Evolutionary conservation across 345 rosid species (phyloP).

Genomic region (Lenwebbia sp.): DNA sequence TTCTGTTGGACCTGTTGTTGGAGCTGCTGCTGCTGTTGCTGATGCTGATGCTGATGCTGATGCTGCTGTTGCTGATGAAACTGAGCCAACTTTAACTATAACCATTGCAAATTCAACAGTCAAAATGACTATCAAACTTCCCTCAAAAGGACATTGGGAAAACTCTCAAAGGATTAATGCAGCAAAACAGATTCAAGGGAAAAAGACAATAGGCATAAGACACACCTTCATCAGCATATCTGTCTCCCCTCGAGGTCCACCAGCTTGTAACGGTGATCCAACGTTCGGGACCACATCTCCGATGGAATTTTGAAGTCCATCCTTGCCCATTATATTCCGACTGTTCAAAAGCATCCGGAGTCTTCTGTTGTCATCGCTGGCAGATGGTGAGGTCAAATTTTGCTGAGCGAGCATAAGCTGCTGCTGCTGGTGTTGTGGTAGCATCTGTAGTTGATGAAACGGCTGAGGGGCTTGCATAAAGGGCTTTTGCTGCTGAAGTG

Average conservation of each 20-base stretch:
- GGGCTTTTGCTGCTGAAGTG: conserved; percentile 80
- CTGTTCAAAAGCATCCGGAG: conserved; percentile 60
- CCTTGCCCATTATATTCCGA: conserved; percentile 62
- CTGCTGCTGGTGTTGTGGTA: conserved; percentile 89
- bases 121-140: neutral
- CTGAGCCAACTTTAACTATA: neutral
- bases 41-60: neutral
- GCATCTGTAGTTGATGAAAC: conserved; percentile 83
- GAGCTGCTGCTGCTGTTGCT: neutral
- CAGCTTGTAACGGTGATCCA: conserved; percentile 63
- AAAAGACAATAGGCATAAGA: neutral
- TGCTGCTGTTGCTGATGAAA: neutral
- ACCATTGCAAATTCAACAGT: neutral
- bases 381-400: conserved; percentile 70
- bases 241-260: conserved; percentile 57
- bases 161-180: neutral
- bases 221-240: conserved; percentile 61
- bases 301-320: conserved; percentile 58
- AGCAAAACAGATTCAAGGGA: neutral
- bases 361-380: conserved; percentile 69
- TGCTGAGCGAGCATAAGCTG: conserved; percentile 91
- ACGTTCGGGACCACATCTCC: conserved; percentile 62
- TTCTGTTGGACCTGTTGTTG: conserved; percentile 1
- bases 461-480: conserved; percentile 86
- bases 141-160: neutral